phyloP scores from a whole-genome alignment of 371 early-diverging fungal genomes.

The Rhizopus stolonifer region DNA sequence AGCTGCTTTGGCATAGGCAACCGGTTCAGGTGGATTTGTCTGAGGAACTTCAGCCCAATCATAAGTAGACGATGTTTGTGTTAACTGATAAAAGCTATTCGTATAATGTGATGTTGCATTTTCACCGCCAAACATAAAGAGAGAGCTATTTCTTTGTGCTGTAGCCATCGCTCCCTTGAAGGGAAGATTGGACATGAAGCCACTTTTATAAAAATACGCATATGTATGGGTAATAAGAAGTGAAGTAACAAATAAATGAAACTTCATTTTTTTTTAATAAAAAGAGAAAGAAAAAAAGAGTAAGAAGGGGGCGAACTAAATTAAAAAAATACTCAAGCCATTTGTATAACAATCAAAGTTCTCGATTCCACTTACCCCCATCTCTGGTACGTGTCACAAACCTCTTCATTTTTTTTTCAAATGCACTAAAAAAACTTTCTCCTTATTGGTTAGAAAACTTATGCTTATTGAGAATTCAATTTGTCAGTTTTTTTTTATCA shows the following conservation, averaged over 20 bases:
- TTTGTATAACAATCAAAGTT: background rate
- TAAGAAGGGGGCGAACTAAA: background rate
- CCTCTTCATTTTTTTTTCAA: background rate
- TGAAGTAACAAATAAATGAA: background rate
- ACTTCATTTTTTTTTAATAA: background rate
- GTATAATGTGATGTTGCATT: constrained; percentile 21
- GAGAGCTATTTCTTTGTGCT: constrained; percentile 24
- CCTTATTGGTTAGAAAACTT: no score
- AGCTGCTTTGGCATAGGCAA: constrained; percentile 21
- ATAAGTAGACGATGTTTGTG: constrained; percentile 20
- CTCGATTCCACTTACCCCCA: background rate
- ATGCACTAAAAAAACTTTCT: no score
- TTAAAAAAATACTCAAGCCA: constrained; percentile 1
- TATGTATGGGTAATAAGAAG: background rate
- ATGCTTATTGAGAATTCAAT: no score
- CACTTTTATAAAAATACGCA: constrained; percentile 30
- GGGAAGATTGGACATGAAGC: constrained; percentile 21
- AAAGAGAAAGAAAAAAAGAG: background rate
- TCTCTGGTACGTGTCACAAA: no score
- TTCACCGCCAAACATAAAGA: constrained; percentile 35
- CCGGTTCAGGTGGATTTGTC: constrained; percentile 18
- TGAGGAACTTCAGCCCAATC: constrained; percentile 24
- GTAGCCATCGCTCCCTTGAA: constrained; percentile 31
- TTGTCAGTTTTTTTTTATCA: no score
- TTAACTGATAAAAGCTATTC: constrained; percentile 26